Evolutionary conservation across 805 yeast genomes (phyloP).

Genomic region (Kurtzmaniella fragi): DNA sequence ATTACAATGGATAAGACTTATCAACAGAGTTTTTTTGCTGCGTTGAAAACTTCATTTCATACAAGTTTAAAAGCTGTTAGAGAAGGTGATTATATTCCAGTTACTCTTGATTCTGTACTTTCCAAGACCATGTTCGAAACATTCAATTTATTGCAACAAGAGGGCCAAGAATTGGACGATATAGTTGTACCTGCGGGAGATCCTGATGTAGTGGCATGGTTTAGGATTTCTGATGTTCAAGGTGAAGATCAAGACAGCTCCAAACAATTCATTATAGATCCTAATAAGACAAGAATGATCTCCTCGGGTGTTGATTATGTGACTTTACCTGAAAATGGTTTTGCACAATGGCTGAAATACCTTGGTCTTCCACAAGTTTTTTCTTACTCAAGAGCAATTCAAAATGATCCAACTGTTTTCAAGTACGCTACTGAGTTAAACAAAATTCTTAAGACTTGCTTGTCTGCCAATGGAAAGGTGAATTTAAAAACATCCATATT

Average conservation of each 20-base stretch:
- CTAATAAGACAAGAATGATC: slow-evolving; percentile 60
- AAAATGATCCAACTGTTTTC: slow-evolving; percentile 27
- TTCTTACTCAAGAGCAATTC: slow-evolving; percentile 20
- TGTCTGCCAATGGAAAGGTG: slow-evolving; percentile 23
- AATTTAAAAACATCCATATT: slow-evolving; percentile 58
- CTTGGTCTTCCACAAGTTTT: slow-evolving; percentile 39
- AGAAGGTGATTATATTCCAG: slow-evolving; percentile 68
- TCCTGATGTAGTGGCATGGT: slow-evolving; percentile 82
- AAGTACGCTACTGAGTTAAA: slow-evolving; percentile 46
- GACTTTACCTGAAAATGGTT: slow-evolving; percentile 27
- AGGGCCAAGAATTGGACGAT: slow-evolving; percentile 14
- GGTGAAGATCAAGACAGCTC: slow-evolving; percentile 6
- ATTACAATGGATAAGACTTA: slow-evolving; percentile 57
- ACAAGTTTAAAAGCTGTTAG: slow-evolving; percentile 51
- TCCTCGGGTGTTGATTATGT: slow-evolving; percentile 57
- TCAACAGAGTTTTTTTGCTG: slow-evolving; percentile 57
- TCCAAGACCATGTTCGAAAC: slow-evolving; percentile 51
- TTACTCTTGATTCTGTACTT: slow-evolving; percentile 65
- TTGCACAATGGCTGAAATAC: slow-evolving; percentile 44
- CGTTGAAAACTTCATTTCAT: slow-evolving; percentile 61
- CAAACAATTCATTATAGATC: slow-evolving; percentile 56
- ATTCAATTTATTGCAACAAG: not conserved
- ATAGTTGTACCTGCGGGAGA: slow-evolving; percentile 50
- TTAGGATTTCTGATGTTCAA: slow-evolving; percentile 54
- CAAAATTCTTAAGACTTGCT: slow-evolving; percentile 52